Evolutionary conservation across 2,329 filamentous ascomycete genomes (phyloP), one percentile per base, ranked within the genome.

Genomic region (Aphanocladium album): DNA sequence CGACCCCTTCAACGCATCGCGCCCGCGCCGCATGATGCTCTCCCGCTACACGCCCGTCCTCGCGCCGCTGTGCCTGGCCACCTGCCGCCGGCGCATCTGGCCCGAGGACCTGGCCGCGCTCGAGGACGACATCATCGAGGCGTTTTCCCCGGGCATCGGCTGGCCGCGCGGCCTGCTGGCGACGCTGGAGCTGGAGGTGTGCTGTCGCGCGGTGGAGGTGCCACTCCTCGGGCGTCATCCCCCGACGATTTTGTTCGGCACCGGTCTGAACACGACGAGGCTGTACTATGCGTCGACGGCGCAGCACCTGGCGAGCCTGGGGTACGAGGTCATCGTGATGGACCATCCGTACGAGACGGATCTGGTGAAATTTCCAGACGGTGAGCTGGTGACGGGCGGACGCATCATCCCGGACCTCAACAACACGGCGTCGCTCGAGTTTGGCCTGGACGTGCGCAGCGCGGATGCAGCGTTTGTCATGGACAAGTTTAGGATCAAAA

Each of bases 271-370:
- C 39, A 63, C 62, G 11, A 62, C 64, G 46, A 68, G 77, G 1
- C 65, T 76, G 1, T 62, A 76, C 25, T 80, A 80, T 64, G 71
- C 68, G 17, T 72, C 68, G 33, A 69, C 76, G 4, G 76, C 75
- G 1, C 71, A 74, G 39, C 68, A 72, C 21, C 64, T 81, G 53
- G 74, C 76, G 9, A 74, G 74, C 21, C 65, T 70, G 9, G 77
- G 78, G 7, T 76, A 72, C 62, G 71, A 72, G 9, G 75, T 80
- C 12, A 67, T 78, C 5, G 68, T 75, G 4, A 69, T 81, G 56
- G 78, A 80, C 63, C 77, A 80, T 60, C 74, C 77, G 0, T 72
- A 76, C 57, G 77, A 79, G 52, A 71, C 74, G 3, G 66, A 72
- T 33, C 69, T 77, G n/a, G 71, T 80, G 12, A 69, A 75, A 51